A percentile compares a stretch with the other conserved stretches of the same genome.
These are phyloP conservation scores for Jatropha curcas DNA, from an alignment of 345 rosid genomes.

Conservation along the genomic window DNA sequence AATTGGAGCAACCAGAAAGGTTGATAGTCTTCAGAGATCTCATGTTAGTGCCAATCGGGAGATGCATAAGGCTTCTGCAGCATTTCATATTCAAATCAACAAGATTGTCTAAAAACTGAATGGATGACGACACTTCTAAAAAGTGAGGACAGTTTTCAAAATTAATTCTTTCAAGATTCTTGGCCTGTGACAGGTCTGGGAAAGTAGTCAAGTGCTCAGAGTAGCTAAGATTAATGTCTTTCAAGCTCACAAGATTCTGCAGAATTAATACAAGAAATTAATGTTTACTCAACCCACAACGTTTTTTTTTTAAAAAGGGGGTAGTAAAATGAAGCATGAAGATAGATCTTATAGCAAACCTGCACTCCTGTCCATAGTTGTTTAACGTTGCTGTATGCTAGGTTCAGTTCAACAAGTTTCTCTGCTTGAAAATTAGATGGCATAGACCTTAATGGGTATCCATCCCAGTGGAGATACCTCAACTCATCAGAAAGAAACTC, in stretches of 20 bases:
- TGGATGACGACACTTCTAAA: not conserved
- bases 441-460: constrained; percentile 1
- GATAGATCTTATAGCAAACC: not conserved
- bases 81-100: not conserved
- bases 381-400: not conserved
- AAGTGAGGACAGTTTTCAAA: not conserved
- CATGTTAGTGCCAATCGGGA: not conserved
- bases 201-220: not conserved
- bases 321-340: no score
- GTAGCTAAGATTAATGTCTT: not conserved
- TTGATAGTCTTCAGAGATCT: constrained; percentile 8
- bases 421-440: not conserved
- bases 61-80: not conserved
- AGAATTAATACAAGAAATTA: not conserved
- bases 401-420: constrained; percentile 6
- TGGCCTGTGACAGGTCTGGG: constrained; percentile 5
- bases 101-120: not conserved
- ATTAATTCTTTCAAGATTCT: constrained; percentile 3
- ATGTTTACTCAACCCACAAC: not conserved
- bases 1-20: constrained; percentile 15
- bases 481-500: not conserved
- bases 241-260: constrained; percentile 6
- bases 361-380: not conserved
- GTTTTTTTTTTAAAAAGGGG: not conserved
- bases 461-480: not conserved